A percentile compares a stretch with the other conserved stretches of the same genome.
Evolutionary conservation across 2,329 filamentous ascomycete genomes (phyloP).

Genomic region (Pyricularia sp.): DNA sequence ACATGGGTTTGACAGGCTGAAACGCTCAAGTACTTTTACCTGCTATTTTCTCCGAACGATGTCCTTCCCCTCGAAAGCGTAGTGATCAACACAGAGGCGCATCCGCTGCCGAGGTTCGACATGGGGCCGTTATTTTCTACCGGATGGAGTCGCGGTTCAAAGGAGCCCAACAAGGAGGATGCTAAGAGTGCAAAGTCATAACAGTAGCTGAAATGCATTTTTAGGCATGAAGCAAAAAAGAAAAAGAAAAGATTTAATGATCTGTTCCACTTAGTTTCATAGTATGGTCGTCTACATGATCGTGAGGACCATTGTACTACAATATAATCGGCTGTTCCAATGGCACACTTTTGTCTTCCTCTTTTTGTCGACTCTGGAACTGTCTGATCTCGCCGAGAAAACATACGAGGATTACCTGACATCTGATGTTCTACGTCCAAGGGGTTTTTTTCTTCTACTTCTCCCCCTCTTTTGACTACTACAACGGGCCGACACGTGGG

Average conservation of each 20-base stretch:
- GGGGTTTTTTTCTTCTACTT: neutral
- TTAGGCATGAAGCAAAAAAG: neutral
- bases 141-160: constrained; percentile 63
- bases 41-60: constrained; percentile 77
- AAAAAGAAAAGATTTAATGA: neutral
- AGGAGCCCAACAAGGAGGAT: constrained; percentile 23
- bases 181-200: constrained; percentile 22
- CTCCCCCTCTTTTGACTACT: neutral
- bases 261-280: neutral
- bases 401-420: neutral
- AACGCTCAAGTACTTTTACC: constrained; percentile 94
- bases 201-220: neutral
- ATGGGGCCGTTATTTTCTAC: constrained; percentile 65
- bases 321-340: neutral
- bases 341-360: neutral
- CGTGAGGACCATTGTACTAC: neutral
- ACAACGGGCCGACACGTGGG: neutral
- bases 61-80: constrained; percentile 74
- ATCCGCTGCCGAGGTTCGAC: constrained; percentile 78
- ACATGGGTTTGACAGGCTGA: constrained; percentile 49
- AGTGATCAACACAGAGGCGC: constrained; percentile 93
- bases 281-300: neutral
- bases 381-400: neutral
- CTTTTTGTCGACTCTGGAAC: neutral
- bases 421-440: neutral